phyloP scores from a whole-genome alignment of 2,329 filamentous ascomycete genomes.

The Monilinia fructicola region DNA sequence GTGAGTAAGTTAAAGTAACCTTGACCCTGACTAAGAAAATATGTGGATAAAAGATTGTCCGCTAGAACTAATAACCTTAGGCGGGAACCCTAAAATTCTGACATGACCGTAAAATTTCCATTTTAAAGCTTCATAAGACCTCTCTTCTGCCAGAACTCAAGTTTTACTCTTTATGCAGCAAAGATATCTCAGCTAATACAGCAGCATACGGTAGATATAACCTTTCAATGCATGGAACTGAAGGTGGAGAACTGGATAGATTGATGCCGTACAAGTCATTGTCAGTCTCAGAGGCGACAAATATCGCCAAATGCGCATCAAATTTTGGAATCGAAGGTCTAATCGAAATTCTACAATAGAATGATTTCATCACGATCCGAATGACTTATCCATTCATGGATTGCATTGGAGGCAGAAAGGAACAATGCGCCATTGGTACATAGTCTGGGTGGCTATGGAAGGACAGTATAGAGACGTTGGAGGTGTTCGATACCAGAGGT shows the following conservation, averaged over 20 bases:
- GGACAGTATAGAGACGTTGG: neutral
- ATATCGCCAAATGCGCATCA: neutral
- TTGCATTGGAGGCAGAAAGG: neutral
- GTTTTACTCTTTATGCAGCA: neutral
- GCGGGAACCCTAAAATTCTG: neutral
- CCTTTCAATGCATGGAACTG: neutral
- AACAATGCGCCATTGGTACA: neutral
- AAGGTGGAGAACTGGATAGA: neutral
- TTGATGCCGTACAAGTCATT: neutral
- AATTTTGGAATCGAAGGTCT: neutral
- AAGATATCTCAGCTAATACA: neutral
- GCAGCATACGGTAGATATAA: neutral
- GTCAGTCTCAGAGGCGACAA: neutral
- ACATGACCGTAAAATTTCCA: neutral
- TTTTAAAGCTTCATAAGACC: neutral
- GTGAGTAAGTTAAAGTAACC: neutral
- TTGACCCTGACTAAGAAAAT: too few species aligned
- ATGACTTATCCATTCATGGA: neutral
- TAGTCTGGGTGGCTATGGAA: neutral
- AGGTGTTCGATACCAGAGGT: neutral
- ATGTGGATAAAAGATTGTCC: neutral
- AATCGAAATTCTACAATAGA: neutral
- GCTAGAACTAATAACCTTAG: too few species aligned
- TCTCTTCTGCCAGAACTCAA: neutral
- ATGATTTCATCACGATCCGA: neutral